phyloP scores from a whole-genome alignment of 352 stramenopile species.

The Phytophthora syringae region DNA sequence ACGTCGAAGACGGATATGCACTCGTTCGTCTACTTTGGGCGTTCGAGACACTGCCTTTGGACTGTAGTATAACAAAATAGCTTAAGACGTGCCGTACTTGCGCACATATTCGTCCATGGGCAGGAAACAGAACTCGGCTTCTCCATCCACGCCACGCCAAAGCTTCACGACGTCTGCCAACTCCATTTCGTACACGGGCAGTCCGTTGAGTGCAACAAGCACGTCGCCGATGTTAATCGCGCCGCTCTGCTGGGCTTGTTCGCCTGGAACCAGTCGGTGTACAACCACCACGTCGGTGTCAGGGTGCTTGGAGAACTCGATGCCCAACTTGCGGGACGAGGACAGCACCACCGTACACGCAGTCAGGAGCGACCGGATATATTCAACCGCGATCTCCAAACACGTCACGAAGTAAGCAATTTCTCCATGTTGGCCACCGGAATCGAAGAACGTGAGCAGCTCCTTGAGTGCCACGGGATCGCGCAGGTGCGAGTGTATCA shows the following conservation, averaged over 20 bases:
- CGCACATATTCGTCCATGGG: conserved; percentile 75
- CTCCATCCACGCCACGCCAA: conserved; percentile 68
- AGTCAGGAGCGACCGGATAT: conserved; percentile 84
- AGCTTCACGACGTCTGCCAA: conserved; percentile 79
- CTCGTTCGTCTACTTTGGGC: conserved; percentile 20
- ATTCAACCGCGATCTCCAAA: conserved; percentile 89
- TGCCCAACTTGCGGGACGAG: conserved; percentile 67
- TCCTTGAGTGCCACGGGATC: conserved; percentile 81
- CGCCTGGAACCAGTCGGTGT: conserved; percentile 52
- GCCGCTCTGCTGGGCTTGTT: conserved; percentile 72
- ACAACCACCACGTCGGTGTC: conserved; percentile 67
- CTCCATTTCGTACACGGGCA: conserved; percentile 85
- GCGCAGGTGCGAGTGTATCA: conserved; percentile 75
- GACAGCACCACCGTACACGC: conserved; percentile 85
- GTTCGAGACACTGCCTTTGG: conserved; percentile 17
- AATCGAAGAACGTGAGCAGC: conserved; percentile 82
- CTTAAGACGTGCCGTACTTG: conserved; percentile 57
- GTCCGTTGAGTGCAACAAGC: conserved; percentile 80
- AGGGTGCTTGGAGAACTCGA: conserved; percentile 72
- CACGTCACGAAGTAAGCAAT: conserved; percentile 90
- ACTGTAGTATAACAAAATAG: conserved; percentile 39
- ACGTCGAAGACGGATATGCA: conserved; percentile 21
- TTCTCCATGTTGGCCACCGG: conserved; percentile 70
- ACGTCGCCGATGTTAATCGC: conserved; percentile 72
- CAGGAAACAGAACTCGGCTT: conserved; percentile 83